Percentiles rank a stretch among this genome's conserved stretches.
Conservation (phyloP, 2,329 filamentous ascomycete genomes). For the Sporothrix pallida region DNA sequence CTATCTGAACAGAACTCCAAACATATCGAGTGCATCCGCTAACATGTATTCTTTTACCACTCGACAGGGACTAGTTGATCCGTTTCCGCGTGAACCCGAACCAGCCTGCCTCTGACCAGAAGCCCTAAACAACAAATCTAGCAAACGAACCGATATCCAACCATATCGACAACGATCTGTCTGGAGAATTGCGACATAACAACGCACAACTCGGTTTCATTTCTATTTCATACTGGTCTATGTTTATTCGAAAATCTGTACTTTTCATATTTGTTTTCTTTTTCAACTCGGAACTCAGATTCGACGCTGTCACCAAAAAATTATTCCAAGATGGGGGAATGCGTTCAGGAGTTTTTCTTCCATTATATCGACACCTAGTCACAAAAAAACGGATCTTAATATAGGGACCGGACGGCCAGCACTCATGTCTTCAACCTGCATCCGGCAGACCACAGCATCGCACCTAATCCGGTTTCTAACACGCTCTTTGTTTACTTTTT, state of each 20-base stretch:
- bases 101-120: too few relatives aligned
- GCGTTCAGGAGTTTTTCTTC: conserved; percentile 32
- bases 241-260: conserved; percentile 24
- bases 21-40: background rate
- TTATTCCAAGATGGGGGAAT: conserved; percentile 17
- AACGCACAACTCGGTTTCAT: background rate
- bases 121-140: too few relatives aligned
- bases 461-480: conserved; percentile 23
- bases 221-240: background rate
- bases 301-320: conserved; percentile 28
- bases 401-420: conserved; percentile 12
- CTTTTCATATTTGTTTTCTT: conserved; percentile 11
- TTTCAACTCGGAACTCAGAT: conserved; percentile 27
- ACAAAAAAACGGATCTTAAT: conserved; percentile 16
- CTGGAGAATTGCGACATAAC: background rate
- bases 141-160: background rate
- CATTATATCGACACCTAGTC: background rate
- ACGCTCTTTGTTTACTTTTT: conserved; percentile 3
- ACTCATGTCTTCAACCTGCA: conserved; percentile 15
- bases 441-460: background rate
- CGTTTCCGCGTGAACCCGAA: background rate
- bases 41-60: conserved; percentile 15
- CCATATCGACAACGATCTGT: background rate
- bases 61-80: conserved; percentile 2
- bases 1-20: background rate